Conservation (phyloP, 2,329 filamentous ascomycete genomes). For the Fusarium buharicum region DNA sequence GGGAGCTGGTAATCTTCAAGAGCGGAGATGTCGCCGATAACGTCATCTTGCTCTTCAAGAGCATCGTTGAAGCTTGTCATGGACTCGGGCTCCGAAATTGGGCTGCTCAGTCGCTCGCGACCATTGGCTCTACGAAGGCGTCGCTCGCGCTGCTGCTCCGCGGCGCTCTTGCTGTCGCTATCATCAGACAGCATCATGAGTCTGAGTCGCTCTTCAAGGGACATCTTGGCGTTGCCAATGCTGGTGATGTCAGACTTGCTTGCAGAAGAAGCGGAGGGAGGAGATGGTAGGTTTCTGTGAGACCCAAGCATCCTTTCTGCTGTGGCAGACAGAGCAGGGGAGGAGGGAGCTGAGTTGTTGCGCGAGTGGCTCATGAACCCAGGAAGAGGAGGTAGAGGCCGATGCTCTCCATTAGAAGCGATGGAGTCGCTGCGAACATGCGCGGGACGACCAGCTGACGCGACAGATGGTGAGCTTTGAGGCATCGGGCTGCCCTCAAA, state of each 20-base stretch:
- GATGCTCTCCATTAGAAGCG: constrained; percentile 81
- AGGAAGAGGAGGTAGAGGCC: constrained; percentile 88
- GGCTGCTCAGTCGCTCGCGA: constrained; percentile 62
- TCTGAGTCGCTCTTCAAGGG: constrained; percentile 84
- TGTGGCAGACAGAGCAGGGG: constrained; percentile 72
- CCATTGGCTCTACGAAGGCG: constrained; percentile 71
- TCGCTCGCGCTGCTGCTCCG: constrained; percentile 74
- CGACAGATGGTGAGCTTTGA: constrained; percentile 56
- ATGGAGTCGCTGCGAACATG: constrained; percentile 76
- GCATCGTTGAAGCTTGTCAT: constrained; percentile 47
- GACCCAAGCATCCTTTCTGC: constrained; percentile 76
- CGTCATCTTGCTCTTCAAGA: constrained; percentile 68
- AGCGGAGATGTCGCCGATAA: constrained; percentile 68
- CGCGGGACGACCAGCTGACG: constrained; percentile 62
- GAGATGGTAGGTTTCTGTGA: constrained; percentile 76
- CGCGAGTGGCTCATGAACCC: constrained; percentile 58
- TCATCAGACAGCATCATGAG: constrained; percentile 88
- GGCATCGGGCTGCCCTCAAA: constrained; percentile 78
- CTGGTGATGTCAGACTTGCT: constrained; percentile 83
- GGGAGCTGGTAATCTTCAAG: constrained; percentile 74
- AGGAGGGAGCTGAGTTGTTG: constrained; percentile 58
- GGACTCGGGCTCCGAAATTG: constrained; percentile 53
- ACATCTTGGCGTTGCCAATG: constrained; percentile 79
- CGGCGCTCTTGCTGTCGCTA: constrained; percentile 65
- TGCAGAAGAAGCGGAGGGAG: constrained; percentile 71